A percentile compares a stretch with the other conserved stretches of the same genome.
Evolutionary conservation across 192 early-diverging fungal species (phyloP).

Genomic region (Jimgerdemannia flammicorona): DNA sequence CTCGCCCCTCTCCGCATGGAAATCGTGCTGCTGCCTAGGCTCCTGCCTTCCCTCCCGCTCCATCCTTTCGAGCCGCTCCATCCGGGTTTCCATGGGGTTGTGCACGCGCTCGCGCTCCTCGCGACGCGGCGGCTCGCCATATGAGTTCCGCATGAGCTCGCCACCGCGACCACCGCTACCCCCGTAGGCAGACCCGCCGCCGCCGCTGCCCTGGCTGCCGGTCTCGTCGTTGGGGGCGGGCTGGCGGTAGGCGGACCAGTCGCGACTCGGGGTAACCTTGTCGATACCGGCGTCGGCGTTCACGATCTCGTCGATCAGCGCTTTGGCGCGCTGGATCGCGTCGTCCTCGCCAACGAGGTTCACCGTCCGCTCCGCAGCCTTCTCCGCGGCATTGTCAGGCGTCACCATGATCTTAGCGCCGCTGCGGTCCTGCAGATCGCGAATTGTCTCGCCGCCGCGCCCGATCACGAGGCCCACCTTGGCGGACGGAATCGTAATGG

Average conservation of each 20-base stretch:
- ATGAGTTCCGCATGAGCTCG: slow-evolving; percentile 20
- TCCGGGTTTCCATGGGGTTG: background rate
- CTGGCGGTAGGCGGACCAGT: slow-evolving; percentile 11
- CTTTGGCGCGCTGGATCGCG: slow-evolving; percentile 65
- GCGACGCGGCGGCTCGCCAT: slow-evolving; percentile 12
- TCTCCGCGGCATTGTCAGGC: slow-evolving; percentile 39
- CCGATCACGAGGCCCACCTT: slow-evolving; percentile 87
- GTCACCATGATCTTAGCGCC: slow-evolving; percentile 70
- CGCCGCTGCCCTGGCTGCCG: slow-evolving; percentile 11
- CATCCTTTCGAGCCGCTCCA: background rate
- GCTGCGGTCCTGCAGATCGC: slow-evolving; percentile 61
- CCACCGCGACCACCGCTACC: slow-evolving; percentile 29
- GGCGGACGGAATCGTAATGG: slow-evolving; percentile 55
- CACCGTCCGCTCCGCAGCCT: slow-evolving; percentile 46
- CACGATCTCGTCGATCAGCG: slow-evolving; percentile 76
- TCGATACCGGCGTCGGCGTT: background rate
- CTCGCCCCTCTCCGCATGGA: no score
- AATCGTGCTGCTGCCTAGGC: background rate
- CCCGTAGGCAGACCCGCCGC: slow-evolving; percentile 20
- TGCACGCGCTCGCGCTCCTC: background rate
- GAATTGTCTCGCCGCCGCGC: slow-evolving; percentile 72
- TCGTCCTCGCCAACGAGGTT: slow-evolving; percentile 67
- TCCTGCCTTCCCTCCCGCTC: background rate
- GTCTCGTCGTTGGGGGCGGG: slow-evolving; percentile 17
- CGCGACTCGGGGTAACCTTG: slow-evolving; percentile 5